A percentile compares a stretch with the other conserved stretches of the same genome.
These are phyloP conservation scores for Debaryomyces nepalensis DNA, from an alignment of 1,139 yeast genomes.

Conservation along the genomic window DNA sequence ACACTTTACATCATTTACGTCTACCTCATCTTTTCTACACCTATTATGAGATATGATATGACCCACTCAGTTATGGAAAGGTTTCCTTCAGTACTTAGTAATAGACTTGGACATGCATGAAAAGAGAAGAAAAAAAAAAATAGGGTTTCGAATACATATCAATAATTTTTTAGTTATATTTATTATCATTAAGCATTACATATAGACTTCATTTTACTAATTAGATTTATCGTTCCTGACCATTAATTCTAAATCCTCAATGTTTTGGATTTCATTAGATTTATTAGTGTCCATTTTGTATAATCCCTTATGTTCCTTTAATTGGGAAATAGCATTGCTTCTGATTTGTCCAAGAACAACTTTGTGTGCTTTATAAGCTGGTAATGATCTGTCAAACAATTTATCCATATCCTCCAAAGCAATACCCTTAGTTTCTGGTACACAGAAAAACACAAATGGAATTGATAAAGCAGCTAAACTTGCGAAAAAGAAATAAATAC, in stretches of 20 bases:
- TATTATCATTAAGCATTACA: conserved; percentile 7
- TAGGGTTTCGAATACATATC: too few relatives aligned
- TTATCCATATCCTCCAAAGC: conserved; percentile 52
- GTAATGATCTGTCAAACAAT: conserved; percentile 34
- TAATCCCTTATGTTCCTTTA: conserved; percentile 18
- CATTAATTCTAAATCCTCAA: conserved; percentile 10
- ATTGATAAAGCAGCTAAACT: conserved; percentile 35
- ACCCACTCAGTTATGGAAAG: too few relatives aligned
- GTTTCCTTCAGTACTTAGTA: too few relatives aligned
- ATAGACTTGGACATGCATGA: too few relatives aligned
- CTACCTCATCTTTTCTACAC: too few relatives aligned
- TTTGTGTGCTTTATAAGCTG: conserved; percentile 36
- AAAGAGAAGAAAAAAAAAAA: too few relatives aligned
- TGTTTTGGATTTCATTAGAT: conserved; percentile 21
- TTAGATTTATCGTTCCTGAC: conserved; percentile 2
- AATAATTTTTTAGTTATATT: too few relatives aligned
- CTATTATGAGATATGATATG: too few relatives aligned
- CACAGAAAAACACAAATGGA: conserved; percentile 41
- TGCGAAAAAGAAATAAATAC: conserved; percentile 49
- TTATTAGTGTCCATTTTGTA: conserved; percentile 26
- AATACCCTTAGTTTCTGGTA: conserved; percentile 48
- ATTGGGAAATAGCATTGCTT: conserved; percentile 17
- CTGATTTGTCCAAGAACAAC: conserved; percentile 28
- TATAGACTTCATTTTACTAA: not conserved
- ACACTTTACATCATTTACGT: too few relatives aligned